These are phyloP conservation scores for Trichosphaerium sp. DNA, from an alignment of 78 protist genomes.

Conservation along the genomic window DNA sequence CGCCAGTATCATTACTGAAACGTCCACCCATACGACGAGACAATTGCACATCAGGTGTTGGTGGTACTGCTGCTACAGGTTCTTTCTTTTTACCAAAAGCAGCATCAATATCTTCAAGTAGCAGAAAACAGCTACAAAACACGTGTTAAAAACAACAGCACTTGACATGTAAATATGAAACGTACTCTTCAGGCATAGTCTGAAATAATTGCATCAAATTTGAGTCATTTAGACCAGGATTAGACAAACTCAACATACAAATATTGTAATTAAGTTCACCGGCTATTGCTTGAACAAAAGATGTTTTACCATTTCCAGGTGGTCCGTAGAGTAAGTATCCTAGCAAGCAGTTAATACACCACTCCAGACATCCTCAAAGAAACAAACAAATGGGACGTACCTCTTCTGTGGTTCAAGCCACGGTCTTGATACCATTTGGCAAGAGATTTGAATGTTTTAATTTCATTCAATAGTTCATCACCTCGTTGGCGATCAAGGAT, in stretches of 20 bases:
- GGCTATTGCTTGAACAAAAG: constrained; percentile 51
- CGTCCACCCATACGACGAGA: not conserved
- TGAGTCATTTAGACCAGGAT: constrained; percentile 25
- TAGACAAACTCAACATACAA: constrained; percentile 43
- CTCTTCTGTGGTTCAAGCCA: constrained; percentile 87
- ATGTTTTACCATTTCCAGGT: constrained; percentile 82
- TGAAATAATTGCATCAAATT: constrained; percentile 30
- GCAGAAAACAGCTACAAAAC: constrained; percentile 49
- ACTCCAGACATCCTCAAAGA: too few species aligned
- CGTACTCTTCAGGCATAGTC: constrained; percentile 50
- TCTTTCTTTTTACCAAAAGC: constrained; percentile 13
- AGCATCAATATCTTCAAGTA: constrained; percentile 79
- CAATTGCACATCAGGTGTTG: too few species aligned
- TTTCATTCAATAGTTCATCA: constrained; percentile 30
- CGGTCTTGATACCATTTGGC: constrained; percentile 51
- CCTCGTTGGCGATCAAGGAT: constrained; percentile 30
- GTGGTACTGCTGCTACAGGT: not conserved
- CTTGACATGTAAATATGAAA: too few species aligned
- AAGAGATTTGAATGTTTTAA: constrained; percentile 19
- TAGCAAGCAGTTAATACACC: too few species aligned
- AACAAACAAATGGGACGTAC: too few species aligned
- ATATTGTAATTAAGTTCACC: constrained; percentile 53
- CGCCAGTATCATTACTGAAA: not conserved
- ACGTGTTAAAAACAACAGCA: constrained; percentile 36
- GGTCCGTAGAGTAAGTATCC: constrained; percentile 87